A percentile compares a stretch with the other conserved stretches of the same genome.
Conservation (phyloP, 2,329 filamentous ascomycete genomes). For the Fusarium robinianum region DNA sequence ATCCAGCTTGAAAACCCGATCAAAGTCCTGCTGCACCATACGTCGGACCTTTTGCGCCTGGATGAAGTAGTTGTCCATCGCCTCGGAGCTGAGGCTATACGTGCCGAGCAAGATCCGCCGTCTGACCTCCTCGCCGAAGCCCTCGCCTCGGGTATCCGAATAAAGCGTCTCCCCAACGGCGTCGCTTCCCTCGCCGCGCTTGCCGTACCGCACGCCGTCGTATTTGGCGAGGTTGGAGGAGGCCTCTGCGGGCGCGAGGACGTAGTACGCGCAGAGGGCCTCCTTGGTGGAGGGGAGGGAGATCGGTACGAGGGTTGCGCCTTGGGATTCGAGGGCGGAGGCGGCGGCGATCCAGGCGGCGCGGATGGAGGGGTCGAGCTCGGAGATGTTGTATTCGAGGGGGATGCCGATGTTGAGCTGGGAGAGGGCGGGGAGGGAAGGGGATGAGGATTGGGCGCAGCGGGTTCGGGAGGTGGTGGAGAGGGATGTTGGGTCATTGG, state of each 20-base stretch:
- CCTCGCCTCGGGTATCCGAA: slow-evolving; percentile 70
- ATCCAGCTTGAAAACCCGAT: slow-evolving; percentile 70
- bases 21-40: slow-evolving; percentile 84
- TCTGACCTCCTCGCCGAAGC: slow-evolving; percentile 84
- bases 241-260: slow-evolving; percentile 92
- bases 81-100: slow-evolving; percentile 86
- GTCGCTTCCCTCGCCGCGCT: slow-evolving; percentile 55
- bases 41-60: slow-evolving; percentile 88
- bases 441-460: slow-evolving; percentile 42
- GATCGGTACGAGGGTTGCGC: slow-evolving; percentile 74
- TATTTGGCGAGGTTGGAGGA: slow-evolving; percentile 97
- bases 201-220: slow-evolving; percentile 92
- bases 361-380: slow-evolving; percentile 72
- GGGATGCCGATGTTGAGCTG: slow-evolving; percentile 60
- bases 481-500: slow-evolving; percentile 75
- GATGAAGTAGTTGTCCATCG: slow-evolving; percentile 95
- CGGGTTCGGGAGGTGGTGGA: slow-evolving; percentile 57
- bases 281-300: slow-evolving; percentile 82
- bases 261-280: slow-evolving; percentile 91
- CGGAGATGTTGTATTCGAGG: slow-evolving; percentile 84
- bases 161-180: slow-evolving; percentile 70
- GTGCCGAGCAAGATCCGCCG: slow-evolving; percentile 86
- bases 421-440: slow-evolving; percentile 34
- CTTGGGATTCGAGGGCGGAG: slow-evolving; percentile 61
- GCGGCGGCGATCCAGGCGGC: slow-evolving; percentile 70